Evolutionary conservation across 208 protist species (phyloP), one percentile per base, ranked within the genome.

Genomic region (Acanthamoeba castellanii): DNA sequence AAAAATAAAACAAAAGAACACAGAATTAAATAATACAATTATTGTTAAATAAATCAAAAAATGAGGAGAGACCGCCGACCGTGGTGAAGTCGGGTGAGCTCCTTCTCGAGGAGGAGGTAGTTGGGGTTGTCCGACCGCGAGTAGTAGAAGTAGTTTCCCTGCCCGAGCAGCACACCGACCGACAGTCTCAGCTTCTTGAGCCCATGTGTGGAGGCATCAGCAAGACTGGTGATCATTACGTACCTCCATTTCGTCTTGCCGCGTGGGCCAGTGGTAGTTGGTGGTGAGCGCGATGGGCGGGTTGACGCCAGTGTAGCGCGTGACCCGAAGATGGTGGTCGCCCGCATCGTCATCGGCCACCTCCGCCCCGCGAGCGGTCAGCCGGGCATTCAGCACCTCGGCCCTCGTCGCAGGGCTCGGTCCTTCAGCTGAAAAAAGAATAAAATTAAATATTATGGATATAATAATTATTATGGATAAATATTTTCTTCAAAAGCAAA

Each of bases 251-350:
- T n/a, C 66, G 25, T 74, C 66, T 34, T 74, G 66, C 25, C 13
- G 66, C 14, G 66, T 37, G 32, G 72, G 72, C 30, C 30, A 81
- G 72, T 81, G 72, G 72, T 81, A 81, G 72, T 81, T 81, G 72
- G 72, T 81, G 72, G 72, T 81, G 25, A 81, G 72, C 32, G 72
- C 72, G 72, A 81, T 81, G 37, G 72, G 72, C 72, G 72, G 72
- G 72, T 45, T 81, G 34, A 81, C 72, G 6, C 72, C 72, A 0
- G 72, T 27, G 72, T 81, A 81, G 72, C 72, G 32, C 1, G 61
- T 68, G 18, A 68, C 18, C 25, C 61, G 61, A 9, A 68, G 18
- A 9, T 68, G 61, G 61, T n/a, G 13, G 2, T 22, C 16, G 52
- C 13, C 52, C 13, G 18, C 52, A 22, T 59, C 52, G 52, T 22